Conservation (phyloP, 768 basidiomycete species). For the Imleria badia region DNA sequence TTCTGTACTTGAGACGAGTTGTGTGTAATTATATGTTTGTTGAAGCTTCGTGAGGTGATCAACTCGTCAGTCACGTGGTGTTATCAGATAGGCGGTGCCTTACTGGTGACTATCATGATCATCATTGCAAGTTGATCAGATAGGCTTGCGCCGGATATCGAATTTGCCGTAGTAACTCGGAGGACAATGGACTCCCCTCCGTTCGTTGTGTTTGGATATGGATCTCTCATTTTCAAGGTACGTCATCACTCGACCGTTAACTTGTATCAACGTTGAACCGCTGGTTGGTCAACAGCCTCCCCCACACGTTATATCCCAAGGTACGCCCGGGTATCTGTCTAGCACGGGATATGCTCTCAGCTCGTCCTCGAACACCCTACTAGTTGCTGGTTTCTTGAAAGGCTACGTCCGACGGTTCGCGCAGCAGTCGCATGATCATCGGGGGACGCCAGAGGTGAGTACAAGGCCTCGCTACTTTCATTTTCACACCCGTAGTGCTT, state of each 20-base stretch:
- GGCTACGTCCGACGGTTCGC: conserved; percentile 90
- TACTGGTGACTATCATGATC: background rate
- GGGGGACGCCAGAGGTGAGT: conserved; percentile 80
- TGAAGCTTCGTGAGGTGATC: no score
- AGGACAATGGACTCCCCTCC: conserved; percentile 21
- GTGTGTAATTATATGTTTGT: background rate
- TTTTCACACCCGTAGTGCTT: background rate
- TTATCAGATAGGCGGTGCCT: background rate
- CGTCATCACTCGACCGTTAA: background rate
- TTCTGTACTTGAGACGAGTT: background rate
- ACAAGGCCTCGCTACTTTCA: background rate
- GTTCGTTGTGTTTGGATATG: conserved; percentile 89
- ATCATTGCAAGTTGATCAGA: background rate
- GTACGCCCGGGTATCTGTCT: conserved; percentile 33
- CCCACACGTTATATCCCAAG: conserved; percentile 70
- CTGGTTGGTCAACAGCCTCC: conserved; percentile 58
- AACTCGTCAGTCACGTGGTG: background rate
- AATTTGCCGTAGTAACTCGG: background rate
- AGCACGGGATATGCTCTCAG: background rate
- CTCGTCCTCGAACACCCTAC: background rate
- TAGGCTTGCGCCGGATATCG: background rate
- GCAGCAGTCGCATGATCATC: conserved; percentile 89
- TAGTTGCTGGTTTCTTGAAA: conserved; percentile 82
- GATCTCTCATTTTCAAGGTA: conserved; percentile 89
- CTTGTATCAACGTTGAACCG: background rate